phyloP scores from a whole-genome alignment of 805 yeast species.

The Ogataea pilisensis region DNA sequence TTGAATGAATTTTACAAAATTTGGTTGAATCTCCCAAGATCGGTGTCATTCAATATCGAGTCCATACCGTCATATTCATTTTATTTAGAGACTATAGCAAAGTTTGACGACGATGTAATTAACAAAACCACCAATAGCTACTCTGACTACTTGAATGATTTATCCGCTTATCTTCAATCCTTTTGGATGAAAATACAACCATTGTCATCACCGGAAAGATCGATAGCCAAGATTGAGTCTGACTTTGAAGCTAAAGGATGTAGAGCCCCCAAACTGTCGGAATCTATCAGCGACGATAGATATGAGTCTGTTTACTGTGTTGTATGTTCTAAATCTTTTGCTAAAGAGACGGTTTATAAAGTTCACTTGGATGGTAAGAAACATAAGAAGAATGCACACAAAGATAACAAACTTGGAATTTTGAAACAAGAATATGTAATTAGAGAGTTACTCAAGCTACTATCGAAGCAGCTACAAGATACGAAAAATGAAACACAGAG shows the following conservation, averaged over 20 bases:
- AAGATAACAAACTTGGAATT: constrained; percentile 4
- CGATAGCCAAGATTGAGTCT: constrained; percentile 23
- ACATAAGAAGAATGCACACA: constrained; percentile 51
- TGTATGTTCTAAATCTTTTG: constrained; percentile 59
- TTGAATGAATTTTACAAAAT: constrained; percentile 45
- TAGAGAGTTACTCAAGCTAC: constrained; percentile 31
- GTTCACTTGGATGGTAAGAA: constrained; percentile 73
- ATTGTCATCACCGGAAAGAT: constrained; percentile 36
- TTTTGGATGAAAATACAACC: constrained; percentile 50
- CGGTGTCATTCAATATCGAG: constrained; percentile 1
- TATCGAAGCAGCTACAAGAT: constrained; percentile 38
- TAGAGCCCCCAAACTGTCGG: background rate
- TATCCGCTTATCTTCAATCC: constrained; percentile 46
- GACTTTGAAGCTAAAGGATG: constrained; percentile 8
- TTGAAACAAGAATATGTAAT: constrained; percentile 35
- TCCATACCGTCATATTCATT: constrained; percentile 18
- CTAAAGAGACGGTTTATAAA: constrained; percentile 59
- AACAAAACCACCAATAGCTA: constrained; percentile 35
- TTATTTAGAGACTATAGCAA: constrained; percentile 10
- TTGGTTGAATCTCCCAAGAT: constrained; percentile 46
- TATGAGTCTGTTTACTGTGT: constrained; percentile 46
- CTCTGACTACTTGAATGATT: constrained; percentile 38
- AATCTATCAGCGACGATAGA: no score
- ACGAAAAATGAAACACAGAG: constrained; percentile 66
- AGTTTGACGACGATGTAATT: constrained; percentile 19